These are phyloP conservation scores for Elaeis oleifera DNA, from an alignment of 202 grass and related monocot genomes.

Conservation along the genomic window DNA sequence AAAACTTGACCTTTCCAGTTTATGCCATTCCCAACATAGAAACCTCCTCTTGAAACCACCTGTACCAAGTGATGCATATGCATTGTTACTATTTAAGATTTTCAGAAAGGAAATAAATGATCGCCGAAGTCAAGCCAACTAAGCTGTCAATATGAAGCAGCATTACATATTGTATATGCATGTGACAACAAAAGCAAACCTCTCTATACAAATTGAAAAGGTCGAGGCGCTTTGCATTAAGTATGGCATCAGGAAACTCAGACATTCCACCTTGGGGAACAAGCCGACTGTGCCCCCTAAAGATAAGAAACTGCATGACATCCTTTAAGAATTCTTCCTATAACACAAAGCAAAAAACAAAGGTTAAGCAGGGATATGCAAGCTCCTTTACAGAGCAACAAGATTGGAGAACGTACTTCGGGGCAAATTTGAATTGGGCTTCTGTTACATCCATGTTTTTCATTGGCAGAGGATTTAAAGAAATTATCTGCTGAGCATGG, in stretches of 20 bases:
- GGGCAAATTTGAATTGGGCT: conserved; percentile 71
- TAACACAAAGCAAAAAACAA: conserved; percentile 1
- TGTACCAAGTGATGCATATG: conserved; percentile 15
- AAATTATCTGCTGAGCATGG: conserved; percentile 46
- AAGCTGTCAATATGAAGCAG: too few species aligned
- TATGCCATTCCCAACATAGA: conserved; percentile 97
- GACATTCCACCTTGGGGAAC: conserved; percentile 86
- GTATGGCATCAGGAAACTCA: conserved; percentile 93
- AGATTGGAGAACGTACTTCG: conserved; percentile 33
- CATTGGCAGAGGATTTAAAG: conserved; percentile 87
- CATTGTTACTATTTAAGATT: too few species aligned
- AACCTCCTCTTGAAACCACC: conserved; percentile 96
- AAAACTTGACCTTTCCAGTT: conserved; percentile 99
- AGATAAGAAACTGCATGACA: conserved; percentile 91
- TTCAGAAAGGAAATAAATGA: too few species aligned
- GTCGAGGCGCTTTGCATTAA: conserved; percentile 93
- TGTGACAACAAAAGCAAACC: conserved; percentile 32
- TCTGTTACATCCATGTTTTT: conserved; percentile 91
- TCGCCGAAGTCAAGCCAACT: too few species aligned
- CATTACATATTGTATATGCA: too few species aligned
- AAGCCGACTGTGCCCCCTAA: conserved; percentile 71
- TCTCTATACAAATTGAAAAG: conserved; percentile 99
- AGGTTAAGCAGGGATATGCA: conserved; percentile 17
- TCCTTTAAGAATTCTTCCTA: conserved; percentile 92
- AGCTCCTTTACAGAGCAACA: not conserved